A percentile compares a stretch with the other conserved stretches of the same genome.
These are phyloP conservation scores for Tulasnella sp. DNA, from an alignment of 768 basidiomycete genomes.

Conservation along the genomic window DNA sequence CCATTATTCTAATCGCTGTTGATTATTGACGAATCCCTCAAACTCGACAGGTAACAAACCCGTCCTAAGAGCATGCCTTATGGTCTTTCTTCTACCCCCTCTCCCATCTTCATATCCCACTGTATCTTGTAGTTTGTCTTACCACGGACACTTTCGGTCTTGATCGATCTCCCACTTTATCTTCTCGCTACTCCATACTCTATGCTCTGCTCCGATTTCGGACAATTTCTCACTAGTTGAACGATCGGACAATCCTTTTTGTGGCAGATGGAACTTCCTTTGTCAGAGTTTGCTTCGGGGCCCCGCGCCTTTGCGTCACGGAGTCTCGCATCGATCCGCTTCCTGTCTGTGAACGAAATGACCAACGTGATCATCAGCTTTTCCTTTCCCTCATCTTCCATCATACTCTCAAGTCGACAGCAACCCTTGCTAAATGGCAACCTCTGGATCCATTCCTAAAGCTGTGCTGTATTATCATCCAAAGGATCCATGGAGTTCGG, in stretches of 20 bases:
- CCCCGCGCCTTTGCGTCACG: background rate
- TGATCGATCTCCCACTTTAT: background rate
- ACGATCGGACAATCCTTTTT: background rate
- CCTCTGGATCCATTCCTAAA: conserved; percentile 8
- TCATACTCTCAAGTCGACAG: background rate
- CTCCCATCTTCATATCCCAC: background rate
- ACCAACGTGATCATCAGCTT: background rate
- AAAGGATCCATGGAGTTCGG: conserved; percentile 19
- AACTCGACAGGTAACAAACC: conserved; percentile 3
- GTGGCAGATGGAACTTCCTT: background rate
- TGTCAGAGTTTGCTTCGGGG: conserved; percentile 1
- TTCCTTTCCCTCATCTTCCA: background rate
- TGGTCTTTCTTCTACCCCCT: background rate
- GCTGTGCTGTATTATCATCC: conserved; percentile 10
- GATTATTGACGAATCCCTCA: background rate
- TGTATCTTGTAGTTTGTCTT: background rate
- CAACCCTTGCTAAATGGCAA: background rate
- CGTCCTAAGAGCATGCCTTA: background rate
- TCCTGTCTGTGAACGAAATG: background rate
- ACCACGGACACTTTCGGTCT: background rate
- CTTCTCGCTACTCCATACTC: background rate
- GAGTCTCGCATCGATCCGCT: background rate
- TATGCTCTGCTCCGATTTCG: background rate
- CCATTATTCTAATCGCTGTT: background rate
- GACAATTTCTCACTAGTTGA: background rate